Conservation (phyloP, 1,284 basidiomycete species). For the Afroboletus lepidellus region DNA sequence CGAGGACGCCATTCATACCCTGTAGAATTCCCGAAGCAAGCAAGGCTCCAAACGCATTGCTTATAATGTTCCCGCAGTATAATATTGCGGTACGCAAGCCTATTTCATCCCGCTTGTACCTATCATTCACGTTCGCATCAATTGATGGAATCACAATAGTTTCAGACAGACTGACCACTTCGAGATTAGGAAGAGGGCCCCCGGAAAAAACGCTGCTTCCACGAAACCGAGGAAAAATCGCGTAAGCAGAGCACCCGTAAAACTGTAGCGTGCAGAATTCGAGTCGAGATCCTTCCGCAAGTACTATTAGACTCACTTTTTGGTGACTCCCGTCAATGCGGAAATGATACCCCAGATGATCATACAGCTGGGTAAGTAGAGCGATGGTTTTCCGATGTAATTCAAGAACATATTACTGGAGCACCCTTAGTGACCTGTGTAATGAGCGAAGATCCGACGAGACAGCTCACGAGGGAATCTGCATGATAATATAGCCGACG, state of each 20-base stretch:
- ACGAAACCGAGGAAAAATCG: slow-evolving; percentile 71
- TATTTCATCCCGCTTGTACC: slow-evolving; percentile 65
- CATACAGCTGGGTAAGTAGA: slow-evolving; percentile 76
- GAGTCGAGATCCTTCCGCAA: too few relatives aligned
- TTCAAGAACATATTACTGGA: slow-evolving; percentile 73
- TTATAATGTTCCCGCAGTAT: slow-evolving; percentile 73
- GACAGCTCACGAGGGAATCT: slow-evolving; percentile 48
- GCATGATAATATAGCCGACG: slow-evolving; percentile 65
- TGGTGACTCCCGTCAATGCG: slow-evolving; percentile 62
- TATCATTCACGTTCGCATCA: slow-evolving; percentile 71
- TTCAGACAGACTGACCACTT: slow-evolving; percentile 52
- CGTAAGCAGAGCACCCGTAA: slow-evolving; percentile 63
- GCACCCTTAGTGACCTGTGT: too few relatives aligned
- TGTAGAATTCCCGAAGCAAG: slow-evolving; percentile 73
- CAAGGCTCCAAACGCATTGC: slow-evolving; percentile 83
- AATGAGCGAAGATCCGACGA: not conserved
- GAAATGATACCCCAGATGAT: slow-evolving; percentile 70
- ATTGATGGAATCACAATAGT: too few relatives aligned
- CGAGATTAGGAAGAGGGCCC: slow-evolving; percentile 45
- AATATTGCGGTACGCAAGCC: slow-evolving; percentile 73
- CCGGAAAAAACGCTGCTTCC: slow-evolving; percentile 77
- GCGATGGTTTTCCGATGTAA: slow-evolving; percentile 67
- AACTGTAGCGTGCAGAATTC: too few relatives aligned
- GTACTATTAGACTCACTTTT: slow-evolving; percentile 16
- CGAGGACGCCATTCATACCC: slow-evolving; percentile 69